Conservation (phyloP, 1,284 basidiomycete genomes). For the Abortiporus biennis region DNA sequence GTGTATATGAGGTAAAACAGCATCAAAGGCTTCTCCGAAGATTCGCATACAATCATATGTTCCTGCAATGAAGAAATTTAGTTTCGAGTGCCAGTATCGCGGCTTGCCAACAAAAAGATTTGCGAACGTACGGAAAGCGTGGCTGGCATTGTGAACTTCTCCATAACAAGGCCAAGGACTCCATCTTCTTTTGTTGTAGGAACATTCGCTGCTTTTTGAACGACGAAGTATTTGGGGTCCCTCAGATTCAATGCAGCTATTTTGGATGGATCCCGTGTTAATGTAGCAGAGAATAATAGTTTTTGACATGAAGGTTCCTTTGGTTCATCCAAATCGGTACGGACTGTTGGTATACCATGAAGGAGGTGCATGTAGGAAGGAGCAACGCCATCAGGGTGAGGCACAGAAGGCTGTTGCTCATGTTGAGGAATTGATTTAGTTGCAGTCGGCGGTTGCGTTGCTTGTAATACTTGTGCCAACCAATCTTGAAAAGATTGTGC, state of each 20-base stretch:
- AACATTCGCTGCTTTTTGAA: constrained; percentile 40
- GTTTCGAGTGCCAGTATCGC: constrained; percentile 4
- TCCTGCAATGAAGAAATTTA: constrained; percentile 46
- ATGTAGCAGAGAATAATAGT: constrained; percentile 93
- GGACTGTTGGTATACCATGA: constrained; percentile 29
- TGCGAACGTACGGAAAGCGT: constrained; percentile 54
- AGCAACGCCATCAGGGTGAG: constrained; percentile 48
- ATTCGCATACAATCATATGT: constrained; percentile 79
- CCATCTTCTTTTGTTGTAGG: constrained; percentile 28
- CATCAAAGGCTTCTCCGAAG: constrained; percentile 83
- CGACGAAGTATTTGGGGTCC: constrained; percentile 85
- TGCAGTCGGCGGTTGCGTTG: constrained; percentile 48
- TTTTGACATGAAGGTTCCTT: constrained; percentile 81
- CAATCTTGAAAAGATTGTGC: constrained; percentile 97
- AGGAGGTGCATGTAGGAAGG: constrained; percentile 50
- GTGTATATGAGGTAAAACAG: constrained; percentile 82
- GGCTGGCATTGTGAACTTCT: constrained; percentile 79
- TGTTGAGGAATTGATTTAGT: background rate
- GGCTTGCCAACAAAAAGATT: background rate
- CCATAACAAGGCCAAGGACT: constrained; percentile 53
- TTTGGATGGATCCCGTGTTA: constrained; percentile 91
- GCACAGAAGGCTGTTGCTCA: constrained; percentile 9
- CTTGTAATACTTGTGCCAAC: constrained; percentile 75
- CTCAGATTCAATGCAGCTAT: constrained; percentile 79
- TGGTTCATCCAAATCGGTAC: constrained; percentile 48